These are phyloP conservation scores for Globisporangium splendens DNA, from an alignment of 352 stramenopile species.

Conservation along the genomic window DNA sequence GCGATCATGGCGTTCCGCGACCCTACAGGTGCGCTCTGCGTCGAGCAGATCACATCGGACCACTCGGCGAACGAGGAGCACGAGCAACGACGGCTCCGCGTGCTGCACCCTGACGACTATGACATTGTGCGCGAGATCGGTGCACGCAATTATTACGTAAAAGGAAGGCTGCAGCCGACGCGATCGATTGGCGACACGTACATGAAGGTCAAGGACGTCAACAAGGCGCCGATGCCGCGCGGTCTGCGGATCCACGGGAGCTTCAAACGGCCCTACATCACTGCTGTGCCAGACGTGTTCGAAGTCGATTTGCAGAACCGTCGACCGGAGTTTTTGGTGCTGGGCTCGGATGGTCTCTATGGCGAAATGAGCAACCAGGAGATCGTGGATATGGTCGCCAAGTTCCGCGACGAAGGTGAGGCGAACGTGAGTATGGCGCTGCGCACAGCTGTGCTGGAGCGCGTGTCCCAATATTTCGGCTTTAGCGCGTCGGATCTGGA, in stretches of 20 bases:
- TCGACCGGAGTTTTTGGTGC: conserved; percentile 56
- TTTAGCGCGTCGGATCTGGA: conserved; percentile 42
- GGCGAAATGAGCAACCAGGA: conserved; percentile 64
- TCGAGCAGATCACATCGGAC: conserved; percentile 66
- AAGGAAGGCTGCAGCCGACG: conserved; percentile 63
- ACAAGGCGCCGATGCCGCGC: conserved; percentile 54
- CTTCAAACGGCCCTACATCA: conserved; percentile 62
- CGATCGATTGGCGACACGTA: conserved; percentile 67
- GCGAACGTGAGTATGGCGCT: conserved; percentile 55
- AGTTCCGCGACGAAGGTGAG: conserved; percentile 42
- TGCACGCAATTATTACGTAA: conserved; percentile 66
- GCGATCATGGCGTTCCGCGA: conserved; percentile 66
- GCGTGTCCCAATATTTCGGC: conserved; percentile 54
- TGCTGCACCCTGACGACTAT: conserved; percentile 58
- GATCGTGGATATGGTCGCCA: conserved; percentile 44
- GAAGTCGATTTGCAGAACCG: conserved; percentile 47
- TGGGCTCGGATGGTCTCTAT: conserved; percentile 60
- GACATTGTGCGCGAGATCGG: conserved; percentile 71
- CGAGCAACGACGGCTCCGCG: conserved; percentile 50
- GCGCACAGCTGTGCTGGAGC: conserved; percentile 41
- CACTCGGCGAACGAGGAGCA: conserved; percentile 63
- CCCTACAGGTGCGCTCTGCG: conserved; percentile 36
- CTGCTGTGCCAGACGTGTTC: conserved; percentile 63
- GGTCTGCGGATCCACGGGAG: conserved; percentile 50
- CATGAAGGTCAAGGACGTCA: conserved; percentile 77